These are phyloP conservation scores for Entomortierella parvispora DNA, from an alignment of 192 early-diverging fungal genomes.

Conservation along the genomic window DNA sequence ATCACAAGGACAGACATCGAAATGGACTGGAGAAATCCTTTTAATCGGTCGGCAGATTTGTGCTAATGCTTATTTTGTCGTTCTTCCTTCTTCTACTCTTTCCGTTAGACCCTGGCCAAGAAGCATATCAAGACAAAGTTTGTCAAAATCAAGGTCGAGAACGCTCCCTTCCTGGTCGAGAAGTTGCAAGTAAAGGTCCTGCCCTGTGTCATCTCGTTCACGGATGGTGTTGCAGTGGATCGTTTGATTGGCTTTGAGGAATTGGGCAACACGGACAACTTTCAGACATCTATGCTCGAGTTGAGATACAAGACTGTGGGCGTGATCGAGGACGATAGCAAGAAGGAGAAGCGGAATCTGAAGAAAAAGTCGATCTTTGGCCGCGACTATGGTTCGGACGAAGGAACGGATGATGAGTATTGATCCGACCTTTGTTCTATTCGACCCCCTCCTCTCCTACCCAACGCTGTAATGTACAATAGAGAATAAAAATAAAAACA, in stretches of 20 bases:
- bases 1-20: too few relatives aligned
- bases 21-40: too few relatives aligned
- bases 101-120: slow-evolving; percentile 66
- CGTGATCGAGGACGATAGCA: slow-evolving; percentile 59
- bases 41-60: neutral
- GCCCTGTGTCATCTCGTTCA: slow-evolving; percentile 86
- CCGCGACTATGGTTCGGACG: slow-evolving; percentile 43
- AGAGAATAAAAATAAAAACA: neutral
- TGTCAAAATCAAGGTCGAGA: slow-evolving; percentile 87
- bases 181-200: slow-evolving; percentile 88
- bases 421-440: neutral
- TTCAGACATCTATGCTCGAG: slow-evolving; percentile 83
- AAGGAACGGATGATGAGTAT: slow-evolving; percentile 44
- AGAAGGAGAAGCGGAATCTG: slow-evolving; percentile 22
- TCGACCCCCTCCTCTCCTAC: too few relatives aligned
- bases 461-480: too few relatives aligned
- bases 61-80: neutral
- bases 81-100: slow-evolving; percentile 7
- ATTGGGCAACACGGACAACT: slow-evolving; percentile 87
- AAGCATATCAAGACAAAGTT: slow-evolving; percentile 90
- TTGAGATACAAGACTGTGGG: slow-evolving; percentile 64
- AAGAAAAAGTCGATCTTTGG: slow-evolving; percentile 56
- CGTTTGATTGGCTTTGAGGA: slow-evolving; percentile 95
- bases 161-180: slow-evolving; percentile 91
- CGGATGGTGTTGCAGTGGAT: slow-evolving; percentile 80